Conservation (phyloP, 176 grass and related monocot genomes). For the Avena eriantha region DNA sequence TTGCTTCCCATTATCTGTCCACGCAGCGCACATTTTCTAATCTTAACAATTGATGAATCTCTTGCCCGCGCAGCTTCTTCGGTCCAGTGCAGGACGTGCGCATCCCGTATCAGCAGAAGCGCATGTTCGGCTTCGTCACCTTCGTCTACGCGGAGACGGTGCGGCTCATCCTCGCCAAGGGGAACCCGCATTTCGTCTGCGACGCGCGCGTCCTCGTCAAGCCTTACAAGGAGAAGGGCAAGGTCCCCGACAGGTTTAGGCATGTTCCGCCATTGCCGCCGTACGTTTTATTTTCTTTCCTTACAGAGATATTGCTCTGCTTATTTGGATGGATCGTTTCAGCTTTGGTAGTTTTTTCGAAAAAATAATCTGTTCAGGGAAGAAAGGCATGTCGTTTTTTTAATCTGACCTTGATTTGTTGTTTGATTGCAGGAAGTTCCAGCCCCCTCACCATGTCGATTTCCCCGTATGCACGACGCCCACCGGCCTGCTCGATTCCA, state of each 20-base stretch:
- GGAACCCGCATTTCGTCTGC: constrained; percentile 86
- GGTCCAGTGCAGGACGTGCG: constrained; percentile 94
- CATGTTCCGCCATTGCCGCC: constrained; percentile 23
- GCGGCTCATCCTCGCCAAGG: constrained; percentile 64
- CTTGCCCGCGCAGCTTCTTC: no score
- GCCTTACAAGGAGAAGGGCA: constrained; percentile 97
- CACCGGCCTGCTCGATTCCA: constrained; percentile 59
- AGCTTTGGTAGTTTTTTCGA: neutral
- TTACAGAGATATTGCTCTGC: neutral
- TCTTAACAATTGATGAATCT: constrained; percentile 14
- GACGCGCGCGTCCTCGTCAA: constrained; percentile 90
- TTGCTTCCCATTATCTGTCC: neutral
- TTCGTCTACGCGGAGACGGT: constrained; percentile 81
- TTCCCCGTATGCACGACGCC: constrained; percentile 59
- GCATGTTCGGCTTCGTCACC: constrained; percentile 99
- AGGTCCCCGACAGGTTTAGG: constrained; percentile 86
- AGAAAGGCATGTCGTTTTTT: neutral
- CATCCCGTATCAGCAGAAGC: constrained; percentile 92
- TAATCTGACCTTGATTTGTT: neutral
- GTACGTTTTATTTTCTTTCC: neutral
- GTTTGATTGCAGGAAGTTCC: constrained; percentile 42
- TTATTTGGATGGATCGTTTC: neutral
- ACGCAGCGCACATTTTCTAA: neutral
- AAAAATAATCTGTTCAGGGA: neutral
- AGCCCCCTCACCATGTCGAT: constrained; percentile 53